A percentile compares a stretch with the other conserved stretches of the same genome.
phyloP scores from a whole-genome alignment of 345 rosid genomes.

The Citrus glauca region DNA sequence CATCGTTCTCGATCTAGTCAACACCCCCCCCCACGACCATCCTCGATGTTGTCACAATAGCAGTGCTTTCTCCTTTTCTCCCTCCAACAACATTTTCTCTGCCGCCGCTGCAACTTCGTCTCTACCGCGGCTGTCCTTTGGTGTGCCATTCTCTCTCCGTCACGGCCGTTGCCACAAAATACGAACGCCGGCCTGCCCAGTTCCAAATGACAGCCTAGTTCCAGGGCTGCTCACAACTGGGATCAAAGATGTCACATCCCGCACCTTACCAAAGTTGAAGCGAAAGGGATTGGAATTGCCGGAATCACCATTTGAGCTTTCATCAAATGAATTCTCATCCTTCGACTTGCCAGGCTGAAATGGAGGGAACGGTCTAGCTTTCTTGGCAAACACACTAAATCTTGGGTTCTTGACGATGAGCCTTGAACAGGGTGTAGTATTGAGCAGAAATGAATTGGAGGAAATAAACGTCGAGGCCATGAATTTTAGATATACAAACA shows the following conservation, averaged over 20 bases:
- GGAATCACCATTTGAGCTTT: conserved; percentile 22
- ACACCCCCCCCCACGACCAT: too few relatives aligned
- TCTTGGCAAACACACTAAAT: conserved; percentile 55
- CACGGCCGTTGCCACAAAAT: too few relatives aligned
- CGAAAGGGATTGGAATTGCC: conserved; percentile 51
- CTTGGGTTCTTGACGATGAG: conserved; percentile 34
- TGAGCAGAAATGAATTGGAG: conserved; percentile 59
- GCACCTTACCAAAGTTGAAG: conserved; percentile 54
- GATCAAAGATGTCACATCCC: conserved; percentile 57
- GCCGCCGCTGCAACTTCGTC: too few relatives aligned
- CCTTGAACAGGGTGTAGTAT: conserved; percentile 39
- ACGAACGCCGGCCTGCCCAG: conserved; percentile 20
- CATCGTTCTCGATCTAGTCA: too few relatives aligned
- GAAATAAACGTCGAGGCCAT: conserved; percentile 67
- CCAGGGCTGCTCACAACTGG: conserved; percentile 50
- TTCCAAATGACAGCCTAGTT: background rate
- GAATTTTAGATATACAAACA: background rate
- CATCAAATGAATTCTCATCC: conserved; percentile 29
- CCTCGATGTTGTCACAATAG: too few relatives aligned
- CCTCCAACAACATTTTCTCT: too few relatives aligned
- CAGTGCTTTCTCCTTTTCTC: too few relatives aligned
- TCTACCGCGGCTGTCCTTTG: too few relatives aligned
- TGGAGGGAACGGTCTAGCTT: conserved; percentile 35
- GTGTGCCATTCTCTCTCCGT: too few relatives aligned
- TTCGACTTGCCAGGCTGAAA: conserved; percentile 48